phyloP scores from a whole-genome alignment of 2,329 filamentous ascomycete species.

The Cladophialophora psammophila region DNA sequence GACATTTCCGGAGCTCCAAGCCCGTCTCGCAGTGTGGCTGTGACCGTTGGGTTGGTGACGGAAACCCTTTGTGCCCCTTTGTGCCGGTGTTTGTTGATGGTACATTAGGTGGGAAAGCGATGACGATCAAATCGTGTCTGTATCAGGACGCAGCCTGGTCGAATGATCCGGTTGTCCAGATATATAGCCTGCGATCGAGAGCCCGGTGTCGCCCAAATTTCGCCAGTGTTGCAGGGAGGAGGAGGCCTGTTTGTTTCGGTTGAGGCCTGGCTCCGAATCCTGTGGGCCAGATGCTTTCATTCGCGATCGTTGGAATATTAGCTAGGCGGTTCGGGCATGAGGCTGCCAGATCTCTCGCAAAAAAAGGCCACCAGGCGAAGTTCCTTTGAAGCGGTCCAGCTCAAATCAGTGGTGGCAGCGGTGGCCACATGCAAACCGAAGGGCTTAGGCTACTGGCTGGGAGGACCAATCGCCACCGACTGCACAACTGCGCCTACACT shows the following conservation, averaged over 20 bases:
- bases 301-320: background rate
- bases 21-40: background rate
- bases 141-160: background rate
- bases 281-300: background rate
- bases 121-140: background rate
- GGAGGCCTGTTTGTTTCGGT: background rate
- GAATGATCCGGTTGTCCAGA: background rate
- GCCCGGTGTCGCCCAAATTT: background rate
- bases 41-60: background rate
- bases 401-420: background rate
- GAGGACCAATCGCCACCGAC: conserved; percentile 6
- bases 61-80: background rate
- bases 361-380: background rate
- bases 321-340: background rate
- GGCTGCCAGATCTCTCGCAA: conserved; percentile 5
- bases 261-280: background rate
- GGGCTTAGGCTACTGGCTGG: background rate
- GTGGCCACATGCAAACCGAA: conserved; percentile 9
- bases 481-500: conserved; percentile 8
- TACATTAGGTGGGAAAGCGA: background rate
- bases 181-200: background rate
- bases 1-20: background rate
- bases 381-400: background rate
- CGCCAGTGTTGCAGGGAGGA: background rate
- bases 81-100: background rate